These are phyloP conservation scores for Emericellopsis cladophorae DNA, from an alignment of 2,329 filamentous ascomycete genomes.

Conservation along the genomic window DNA sequence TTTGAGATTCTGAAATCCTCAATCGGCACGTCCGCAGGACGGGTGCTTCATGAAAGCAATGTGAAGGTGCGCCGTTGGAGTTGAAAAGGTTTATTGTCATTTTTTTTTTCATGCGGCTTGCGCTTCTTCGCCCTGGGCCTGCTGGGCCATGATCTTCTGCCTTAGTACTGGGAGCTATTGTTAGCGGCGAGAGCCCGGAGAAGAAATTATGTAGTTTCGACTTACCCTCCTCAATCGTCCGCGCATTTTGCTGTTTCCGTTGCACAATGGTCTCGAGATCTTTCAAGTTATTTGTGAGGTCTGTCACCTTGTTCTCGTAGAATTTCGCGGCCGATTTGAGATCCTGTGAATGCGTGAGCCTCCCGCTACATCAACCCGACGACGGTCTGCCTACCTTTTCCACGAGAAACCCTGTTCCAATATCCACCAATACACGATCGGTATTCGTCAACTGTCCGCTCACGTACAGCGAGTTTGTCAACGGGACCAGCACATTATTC, in stretches of 20 bases:
- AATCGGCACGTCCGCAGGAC: neutral
- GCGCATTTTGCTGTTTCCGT: conserved; percentile 70
- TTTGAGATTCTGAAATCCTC: neutral
- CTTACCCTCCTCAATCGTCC: conserved; percentile 75
- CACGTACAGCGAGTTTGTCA: conserved; percentile 92
- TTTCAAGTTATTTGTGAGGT: conserved; percentile 38
- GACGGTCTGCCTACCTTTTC: conserved; percentile 56
- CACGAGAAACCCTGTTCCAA: conserved; percentile 88
- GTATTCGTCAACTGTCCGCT: conserved; percentile 65
- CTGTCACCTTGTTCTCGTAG: conserved; percentile 43
- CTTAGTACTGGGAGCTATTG: conserved; percentile 21
- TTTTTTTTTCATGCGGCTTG: conserved; percentile 3
- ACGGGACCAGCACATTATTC: conserved; percentile 69
- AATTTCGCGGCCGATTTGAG: conserved; percentile 40
- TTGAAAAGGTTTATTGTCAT: neutral
- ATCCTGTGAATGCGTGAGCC: conserved; percentile 19
- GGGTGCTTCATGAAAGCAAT: neutral
- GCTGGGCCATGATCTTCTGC: conserved; percentile 27
- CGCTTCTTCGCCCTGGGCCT: conserved; percentile 13
- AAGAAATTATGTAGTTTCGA: neutral
- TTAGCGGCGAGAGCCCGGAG: neutral
- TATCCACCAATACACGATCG: conserved; percentile 74
- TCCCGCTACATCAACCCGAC: neutral
- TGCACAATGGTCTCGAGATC: conserved; percentile 45
- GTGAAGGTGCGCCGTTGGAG: too few species aligned